Percentiles rank a stretch among this genome's conserved stretches.
Evolutionary conservation across 208 protist genomes (phyloP).

Genomic region (Trypanosoma lewisi): DNA sequence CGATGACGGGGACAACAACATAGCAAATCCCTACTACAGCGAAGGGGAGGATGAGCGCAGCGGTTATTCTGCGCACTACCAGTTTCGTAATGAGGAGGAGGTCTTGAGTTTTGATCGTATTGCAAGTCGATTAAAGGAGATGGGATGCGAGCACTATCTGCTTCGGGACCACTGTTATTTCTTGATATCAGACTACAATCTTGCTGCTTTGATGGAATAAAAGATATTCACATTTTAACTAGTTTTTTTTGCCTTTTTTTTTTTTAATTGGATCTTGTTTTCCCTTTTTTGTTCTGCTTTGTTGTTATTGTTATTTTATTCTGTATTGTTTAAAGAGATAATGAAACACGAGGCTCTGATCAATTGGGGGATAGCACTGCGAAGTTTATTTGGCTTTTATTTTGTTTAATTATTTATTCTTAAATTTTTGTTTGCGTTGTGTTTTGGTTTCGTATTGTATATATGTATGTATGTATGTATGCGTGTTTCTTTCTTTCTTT

Average conservation of each 20-base stretch:
- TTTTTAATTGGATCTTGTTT: background rate
- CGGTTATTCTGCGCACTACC: slow-evolving; percentile 49
- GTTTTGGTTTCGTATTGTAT: slow-evolving; percentile 1
- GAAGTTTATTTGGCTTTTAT: slow-evolving; percentile 7
- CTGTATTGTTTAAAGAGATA: slow-evolving; percentile 1
- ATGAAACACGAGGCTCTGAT: too few relatives aligned
- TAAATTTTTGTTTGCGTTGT: slow-evolving; percentile 19
- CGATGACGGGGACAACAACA: slow-evolving; percentile 5
- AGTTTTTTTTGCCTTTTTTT: too few relatives aligned
- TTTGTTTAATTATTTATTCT: slow-evolving; percentile 12
- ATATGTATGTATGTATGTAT: slow-evolving; percentile 17
- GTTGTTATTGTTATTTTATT: slow-evolving; percentile 13
- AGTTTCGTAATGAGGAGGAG: slow-evolving; percentile 78
- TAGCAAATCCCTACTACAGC: slow-evolving; percentile 50
- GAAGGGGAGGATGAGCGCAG: slow-evolving; percentile 84
- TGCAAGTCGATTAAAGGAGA: slow-evolving; percentile 71
- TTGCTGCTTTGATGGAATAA: slow-evolving; percentile 41
- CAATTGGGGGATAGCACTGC: slow-evolving; percentile 7
- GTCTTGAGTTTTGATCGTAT: slow-evolving; percentile 74
- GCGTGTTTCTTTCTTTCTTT: background rate
- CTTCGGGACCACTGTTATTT: slow-evolving; percentile 66
- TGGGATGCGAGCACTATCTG: slow-evolving; percentile 71
- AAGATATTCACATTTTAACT: too few relatives aligned
- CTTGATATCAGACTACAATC: slow-evolving; percentile 71
- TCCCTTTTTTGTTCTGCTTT: slow-evolving; percentile 4